Conservation (phyloP, 805 yeast genomes). For the Yamadazyma tumulicola region DNA sequence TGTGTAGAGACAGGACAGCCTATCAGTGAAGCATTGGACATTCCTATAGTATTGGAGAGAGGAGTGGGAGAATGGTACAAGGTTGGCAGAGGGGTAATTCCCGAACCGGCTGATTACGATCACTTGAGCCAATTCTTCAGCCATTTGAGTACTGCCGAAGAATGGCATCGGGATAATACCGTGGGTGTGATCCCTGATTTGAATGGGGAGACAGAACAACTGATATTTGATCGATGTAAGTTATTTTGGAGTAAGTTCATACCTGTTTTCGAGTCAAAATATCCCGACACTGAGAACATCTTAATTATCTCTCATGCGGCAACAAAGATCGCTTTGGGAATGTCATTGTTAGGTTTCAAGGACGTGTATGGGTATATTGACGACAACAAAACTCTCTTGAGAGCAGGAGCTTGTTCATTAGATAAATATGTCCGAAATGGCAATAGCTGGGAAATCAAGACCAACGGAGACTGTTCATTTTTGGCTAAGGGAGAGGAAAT, state of each 20-base stretch:
- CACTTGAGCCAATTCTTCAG: conserved; percentile 54
- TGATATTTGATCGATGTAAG: conserved; percentile 61
- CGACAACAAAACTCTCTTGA: conserved; percentile 34
- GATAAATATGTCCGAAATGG: conserved; percentile 49
- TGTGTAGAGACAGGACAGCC: conserved; percentile 83
- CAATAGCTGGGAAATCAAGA: conserved; percentile 53
- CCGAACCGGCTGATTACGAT: conserved; percentile 59
- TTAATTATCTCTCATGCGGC: conserved; percentile 93
- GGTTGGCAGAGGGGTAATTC: conserved; percentile 63
- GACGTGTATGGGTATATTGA: conserved; percentile 52
- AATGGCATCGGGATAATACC: conserved; percentile 47
- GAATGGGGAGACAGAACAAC: conserved; percentile 71
- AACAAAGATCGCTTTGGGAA: conserved; percentile 81
- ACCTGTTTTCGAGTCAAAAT: conserved; percentile 50
- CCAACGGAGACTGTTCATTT: conserved; percentile 74
- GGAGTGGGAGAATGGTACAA: conserved; percentile 94
- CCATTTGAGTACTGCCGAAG: conserved; percentile 27
- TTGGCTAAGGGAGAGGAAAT: conserved; percentile 80
- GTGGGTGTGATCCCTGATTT: conserved; percentile 58
- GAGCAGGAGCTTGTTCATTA: conserved; percentile 84
- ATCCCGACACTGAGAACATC: conserved; percentile 60
- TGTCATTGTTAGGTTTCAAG: conserved; percentile 57
- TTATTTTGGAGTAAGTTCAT: conserved; percentile 55
- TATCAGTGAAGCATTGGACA: conserved; percentile 52
- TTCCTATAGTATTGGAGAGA: conserved; percentile 65